Percentiles rank a stretch among this genome's conserved stretches.
These are phyloP conservation scores for Aspergillus haitiensis DNA, from an alignment of 495 filamentous ascomycete species.

Conservation along the genomic window DNA sequence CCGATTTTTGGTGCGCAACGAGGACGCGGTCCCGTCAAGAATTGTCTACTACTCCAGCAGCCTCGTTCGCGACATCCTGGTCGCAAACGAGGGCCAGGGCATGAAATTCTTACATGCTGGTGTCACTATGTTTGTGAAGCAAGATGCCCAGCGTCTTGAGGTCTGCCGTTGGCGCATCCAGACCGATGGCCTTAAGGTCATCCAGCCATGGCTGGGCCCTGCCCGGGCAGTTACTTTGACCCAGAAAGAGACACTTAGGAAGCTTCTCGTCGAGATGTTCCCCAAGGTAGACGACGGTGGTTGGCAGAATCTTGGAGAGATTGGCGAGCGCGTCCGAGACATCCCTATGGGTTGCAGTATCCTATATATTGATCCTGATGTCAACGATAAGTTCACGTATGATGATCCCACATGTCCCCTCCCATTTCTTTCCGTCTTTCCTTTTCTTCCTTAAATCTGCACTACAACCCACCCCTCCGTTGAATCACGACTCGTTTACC, in stretches of 20 bases:
- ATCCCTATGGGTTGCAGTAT: constrained; percentile 92
- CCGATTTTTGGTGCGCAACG: constrained; percentile 95
- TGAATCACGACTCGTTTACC: too few species aligned
- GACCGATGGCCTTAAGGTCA: constrained; percentile 82
- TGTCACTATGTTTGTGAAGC: constrained; percentile 98
- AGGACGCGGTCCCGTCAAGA: constrained; percentile 73
- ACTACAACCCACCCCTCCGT: neutral
- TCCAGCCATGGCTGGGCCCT: constrained; percentile 84
- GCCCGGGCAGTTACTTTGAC: constrained; percentile 70
- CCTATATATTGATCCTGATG: constrained; percentile 72
- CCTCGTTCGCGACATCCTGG: constrained; percentile 80
- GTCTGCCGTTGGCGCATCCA: constrained; percentile 95
- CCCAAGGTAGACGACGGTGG: constrained; percentile 69
- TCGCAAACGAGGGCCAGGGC: constrained; percentile 78
- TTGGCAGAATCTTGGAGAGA: constrained; percentile 78
- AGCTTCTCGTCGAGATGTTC: constrained; percentile 91
- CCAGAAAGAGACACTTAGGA: constrained; percentile 72
- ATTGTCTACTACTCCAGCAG: constrained; percentile 93
- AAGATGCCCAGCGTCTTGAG: constrained; percentile 80
- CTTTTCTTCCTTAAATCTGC: constrained; percentile 1
- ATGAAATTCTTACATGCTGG: constrained; percentile 96
- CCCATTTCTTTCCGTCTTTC: constrained; percentile 2
- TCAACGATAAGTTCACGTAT: constrained; percentile 64
- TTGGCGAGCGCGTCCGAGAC: constrained; percentile 76
- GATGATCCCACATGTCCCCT: constrained; percentile 14